Evolutionary conservation across 805 yeast species (phyloP).

Genomic region (Sporopachydermia quercuum): DNA sequence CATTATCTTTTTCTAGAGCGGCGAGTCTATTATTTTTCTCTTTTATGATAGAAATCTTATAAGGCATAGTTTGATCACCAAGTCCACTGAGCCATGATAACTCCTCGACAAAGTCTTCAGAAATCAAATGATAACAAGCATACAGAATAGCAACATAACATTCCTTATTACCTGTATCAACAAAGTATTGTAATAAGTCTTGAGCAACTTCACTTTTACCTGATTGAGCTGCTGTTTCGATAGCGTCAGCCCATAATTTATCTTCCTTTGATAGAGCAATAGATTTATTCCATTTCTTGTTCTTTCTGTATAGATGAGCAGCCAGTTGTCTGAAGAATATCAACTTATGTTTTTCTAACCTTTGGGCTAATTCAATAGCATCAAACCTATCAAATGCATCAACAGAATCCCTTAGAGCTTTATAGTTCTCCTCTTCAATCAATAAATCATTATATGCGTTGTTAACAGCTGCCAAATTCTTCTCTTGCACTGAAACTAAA

Average conservation of each 20-base stretch:
- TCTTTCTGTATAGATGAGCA: slow-evolving; percentile 83
- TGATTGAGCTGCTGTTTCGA: slow-evolving; percentile 80
- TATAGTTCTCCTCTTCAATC: slow-evolving; percentile 93
- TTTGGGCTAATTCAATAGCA: slow-evolving; percentile 78
- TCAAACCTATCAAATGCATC: slow-evolving; percentile 88
- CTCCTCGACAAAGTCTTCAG: slow-evolving; percentile 75
- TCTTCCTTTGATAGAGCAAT: slow-evolving; percentile 80
- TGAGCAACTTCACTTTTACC: slow-evolving; percentile 69
- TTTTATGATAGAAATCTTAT: slow-evolving; percentile 67
- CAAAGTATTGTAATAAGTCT: slow-evolving; percentile 80
- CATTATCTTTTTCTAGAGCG: slow-evolving; percentile 54
- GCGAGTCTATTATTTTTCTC: slow-evolving; percentile 60
- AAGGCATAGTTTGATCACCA: slow-evolving; percentile 80
- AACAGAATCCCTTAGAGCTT: slow-evolving; percentile 73
- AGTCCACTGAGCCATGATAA: slow-evolving; percentile 81
- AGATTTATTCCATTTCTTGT: slow-evolving; percentile 86
- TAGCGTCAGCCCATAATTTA: slow-evolving; percentile 88
- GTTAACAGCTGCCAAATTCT: slow-evolving; percentile 83
- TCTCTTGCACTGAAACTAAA: slow-evolving; percentile 77
- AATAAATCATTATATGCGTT: slow-evolving; percentile 89
- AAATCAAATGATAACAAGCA: slow-evolving; percentile 67
- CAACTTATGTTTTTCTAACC: slow-evolving; percentile 82
- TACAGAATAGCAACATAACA: slow-evolving; percentile 83
- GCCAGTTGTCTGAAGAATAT: slow-evolving; percentile 94
- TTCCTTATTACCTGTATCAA: slow-evolving; percentile 93